Evolutionary conservation across 306 rosid species (phyloP).

Genomic region (Abrus pulchellus): DNA sequence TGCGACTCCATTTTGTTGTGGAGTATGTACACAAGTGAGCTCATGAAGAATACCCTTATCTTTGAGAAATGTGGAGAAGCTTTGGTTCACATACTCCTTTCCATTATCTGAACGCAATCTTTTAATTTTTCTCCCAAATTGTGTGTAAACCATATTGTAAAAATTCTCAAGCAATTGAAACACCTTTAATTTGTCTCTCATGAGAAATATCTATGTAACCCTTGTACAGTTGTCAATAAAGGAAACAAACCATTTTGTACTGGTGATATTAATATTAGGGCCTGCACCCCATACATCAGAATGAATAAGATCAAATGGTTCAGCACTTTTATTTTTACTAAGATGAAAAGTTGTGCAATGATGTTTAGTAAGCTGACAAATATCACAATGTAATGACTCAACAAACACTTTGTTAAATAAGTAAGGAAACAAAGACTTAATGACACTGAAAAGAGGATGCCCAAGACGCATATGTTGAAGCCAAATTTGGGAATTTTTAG

Average conservation of each 20-base stretch:
- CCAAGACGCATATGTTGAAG: no score
- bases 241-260: neutral
- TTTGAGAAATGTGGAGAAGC: no score
- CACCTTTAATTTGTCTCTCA: neutral
- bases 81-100: neutral
- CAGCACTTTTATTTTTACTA: neutral
- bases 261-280: neutral
- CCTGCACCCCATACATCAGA: neutral
- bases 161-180: neutral
- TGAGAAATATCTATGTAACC: neutral
- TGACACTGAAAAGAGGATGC: no score
- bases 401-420: neutral
- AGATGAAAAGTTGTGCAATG: neutral
- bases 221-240: neutral
- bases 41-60: neutral
- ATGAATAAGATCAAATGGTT: neutral
- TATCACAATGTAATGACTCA: neutral
- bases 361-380: neutral
- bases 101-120: neutral
- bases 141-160: neutral
- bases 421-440: no score
- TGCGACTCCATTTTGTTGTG: neutral
- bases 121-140: neutral
- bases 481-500: no score
- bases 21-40: neutral